Base-by-base conservation (phyloP, 352 stramenopile species). In the Hyaloperonospora arabidopsidis region DNA sequence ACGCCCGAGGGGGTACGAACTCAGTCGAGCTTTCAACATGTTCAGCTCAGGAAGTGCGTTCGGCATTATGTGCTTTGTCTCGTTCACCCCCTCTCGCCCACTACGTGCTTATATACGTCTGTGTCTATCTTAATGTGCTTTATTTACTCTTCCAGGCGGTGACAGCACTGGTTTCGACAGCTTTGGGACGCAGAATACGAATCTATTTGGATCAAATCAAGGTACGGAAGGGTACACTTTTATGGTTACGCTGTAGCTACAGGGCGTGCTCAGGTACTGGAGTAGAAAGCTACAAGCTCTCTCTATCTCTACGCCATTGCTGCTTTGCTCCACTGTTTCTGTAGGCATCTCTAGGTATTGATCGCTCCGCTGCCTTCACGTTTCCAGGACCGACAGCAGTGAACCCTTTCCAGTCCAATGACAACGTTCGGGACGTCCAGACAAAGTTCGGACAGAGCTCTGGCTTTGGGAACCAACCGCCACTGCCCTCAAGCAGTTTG, bases 391-490 rank as follows among this genome's bases (percentile, higher is more conserved):
- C 59, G n/a, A 34, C 52, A 19, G 19, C 35, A 1, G 36, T 59
- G 10, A 76, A 74, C 17, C 56, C 59, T 7, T 80, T 80, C 39
- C 65, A 74, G 48, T 18, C 52, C n/a, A 46, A 39, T 34, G 36
- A 22, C 12, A 61, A 44, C 34, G 40, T 23, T 19, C 22, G 54
- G 36, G 39, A 45, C 0, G 35, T 53, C 6, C 50, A 61, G 25
- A 72, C 70, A 15, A 51, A 57, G 34, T 80, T 80, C 38, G 71
- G 71, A 19, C 68, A 72, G 46, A 67, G 62, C 21, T 70, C 66
- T 8, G 57, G 59, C 25, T 68, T 72, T 32, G 49, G 58, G 2
- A 56, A 15, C 2, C 65, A 67, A 51, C 48, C 57, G 2, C 52
- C 62, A 28, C 59, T 71, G 6, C 66, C 66, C 51, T 62, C 58